These are phyloP conservation scores for Castanea mollissima DNA, from an alignment of 306 rosid genomes.

Conservation along the genomic window DNA sequence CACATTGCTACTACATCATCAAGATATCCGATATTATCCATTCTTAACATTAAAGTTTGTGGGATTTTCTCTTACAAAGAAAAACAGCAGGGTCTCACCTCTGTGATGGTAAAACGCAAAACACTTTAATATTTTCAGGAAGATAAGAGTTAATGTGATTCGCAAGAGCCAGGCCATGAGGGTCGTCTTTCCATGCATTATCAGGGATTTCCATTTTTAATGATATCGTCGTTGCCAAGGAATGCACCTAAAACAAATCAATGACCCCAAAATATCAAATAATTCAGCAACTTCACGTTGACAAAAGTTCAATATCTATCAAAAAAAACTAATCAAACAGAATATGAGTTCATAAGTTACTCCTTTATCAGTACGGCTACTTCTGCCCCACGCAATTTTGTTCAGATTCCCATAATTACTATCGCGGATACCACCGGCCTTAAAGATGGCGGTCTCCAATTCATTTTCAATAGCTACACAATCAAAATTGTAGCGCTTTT, in stretches of 20 bases:
- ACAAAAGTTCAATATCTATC: background rate
- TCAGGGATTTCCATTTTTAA: slow-evolving; percentile 92
- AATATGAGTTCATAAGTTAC: slow-evolving; percentile 42
- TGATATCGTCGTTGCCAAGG: slow-evolving; percentile 74
- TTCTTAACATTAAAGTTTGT: background rate
- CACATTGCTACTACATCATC: background rate
- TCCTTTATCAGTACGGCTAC: slow-evolving; percentile 97
- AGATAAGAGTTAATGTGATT: slow-evolving; percentile 62
- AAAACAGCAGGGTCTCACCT: slow-evolving; percentile 45
- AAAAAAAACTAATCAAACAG: slow-evolving; percentile 1
- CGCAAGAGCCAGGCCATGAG: slow-evolving; percentile 66
- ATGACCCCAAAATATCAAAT: slow-evolving; percentile 12
- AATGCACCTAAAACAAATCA: slow-evolving; percentile 60
- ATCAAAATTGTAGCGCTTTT: slow-evolving; percentile 35
- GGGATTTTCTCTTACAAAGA: background rate
- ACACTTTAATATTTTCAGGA: slow-evolving; percentile 65
- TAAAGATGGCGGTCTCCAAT: slow-evolving; percentile 78
- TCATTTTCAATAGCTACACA: slow-evolving; percentile 80
- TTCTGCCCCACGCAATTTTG: slow-evolving; percentile 86
- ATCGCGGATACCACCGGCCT: slow-evolving; percentile 79
- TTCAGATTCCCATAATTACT: slow-evolving; percentile 77
- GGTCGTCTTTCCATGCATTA: slow-evolving; percentile 69
- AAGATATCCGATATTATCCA: background rate
- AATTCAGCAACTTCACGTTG: background rate
- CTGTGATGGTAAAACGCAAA: slow-evolving; percentile 76